phyloP scores from a whole-genome alignment of 257 asterid species.

The Handroanthus guayacan region DNA sequence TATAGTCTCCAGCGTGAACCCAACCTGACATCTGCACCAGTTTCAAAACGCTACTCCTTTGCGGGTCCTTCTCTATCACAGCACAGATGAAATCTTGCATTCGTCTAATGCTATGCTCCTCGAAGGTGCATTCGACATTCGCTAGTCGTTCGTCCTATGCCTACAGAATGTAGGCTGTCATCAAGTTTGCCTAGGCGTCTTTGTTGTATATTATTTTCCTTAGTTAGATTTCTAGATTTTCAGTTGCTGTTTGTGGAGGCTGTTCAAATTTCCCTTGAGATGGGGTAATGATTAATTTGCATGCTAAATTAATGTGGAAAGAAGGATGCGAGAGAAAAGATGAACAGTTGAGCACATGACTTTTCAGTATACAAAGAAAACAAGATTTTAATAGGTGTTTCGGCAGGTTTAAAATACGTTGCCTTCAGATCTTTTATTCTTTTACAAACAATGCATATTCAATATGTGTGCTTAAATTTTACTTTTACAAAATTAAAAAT shows the following conservation, averaged over 20 bases:
- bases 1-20: slow-evolving; percentile 34
- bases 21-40: slow-evolving; percentile 49
- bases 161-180: background rate
- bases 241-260: background rate
- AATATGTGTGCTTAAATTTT: too few species aligned
- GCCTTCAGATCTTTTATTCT: too few species aligned
- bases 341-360: too few species aligned
- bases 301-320: background rate
- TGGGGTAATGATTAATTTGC: background rate
- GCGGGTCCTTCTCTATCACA: slow-evolving; percentile 57
- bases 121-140: background rate
- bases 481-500: too few species aligned
- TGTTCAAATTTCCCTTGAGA: background rate
- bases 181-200: background rate
- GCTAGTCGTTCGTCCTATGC: background rate
- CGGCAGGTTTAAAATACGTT: too few species aligned
- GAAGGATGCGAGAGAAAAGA: background rate
- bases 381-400: too few species aligned
- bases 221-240: background rate
- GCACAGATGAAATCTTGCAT: slow-evolving; percentile 36
- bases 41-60: slow-evolving; percentile 68
- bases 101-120: background rate
- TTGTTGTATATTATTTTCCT: slow-evolving; percentile 26
- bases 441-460: too few species aligned
- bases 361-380: too few species aligned